phyloP scores from a whole-genome alignment of 108 stramenopile species.

The Nitzschia sp. region DNA sequence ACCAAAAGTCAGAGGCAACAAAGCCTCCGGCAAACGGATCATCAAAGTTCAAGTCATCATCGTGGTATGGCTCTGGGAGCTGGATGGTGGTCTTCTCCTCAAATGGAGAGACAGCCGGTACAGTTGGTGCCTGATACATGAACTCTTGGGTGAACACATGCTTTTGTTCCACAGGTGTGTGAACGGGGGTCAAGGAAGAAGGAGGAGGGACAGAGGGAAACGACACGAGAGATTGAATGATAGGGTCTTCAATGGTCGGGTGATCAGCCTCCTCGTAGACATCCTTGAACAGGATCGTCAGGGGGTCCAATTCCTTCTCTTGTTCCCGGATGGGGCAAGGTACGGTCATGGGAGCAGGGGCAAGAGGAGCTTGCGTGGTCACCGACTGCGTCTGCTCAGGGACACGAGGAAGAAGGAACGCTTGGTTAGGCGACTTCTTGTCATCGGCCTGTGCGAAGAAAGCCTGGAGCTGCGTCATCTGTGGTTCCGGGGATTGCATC shows the following conservation, averaged over 20 bases:
- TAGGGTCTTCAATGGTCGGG: neutral
- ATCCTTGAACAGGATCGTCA: neutral
- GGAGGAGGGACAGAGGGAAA: neutral
- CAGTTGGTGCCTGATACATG: neutral
- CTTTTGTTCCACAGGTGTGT: neutral
- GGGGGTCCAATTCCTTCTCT: constrained; percentile 2
- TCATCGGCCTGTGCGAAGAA: neutral
- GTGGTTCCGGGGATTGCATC: neutral
- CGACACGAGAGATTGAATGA: neutral
- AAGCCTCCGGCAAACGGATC: constrained; percentile 3
- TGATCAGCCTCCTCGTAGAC: neutral
- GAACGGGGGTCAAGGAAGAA: neutral
- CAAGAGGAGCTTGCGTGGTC: neutral
- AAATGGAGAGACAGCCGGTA: neutral
- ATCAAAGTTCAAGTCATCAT: neutral
- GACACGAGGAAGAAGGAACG: neutral
- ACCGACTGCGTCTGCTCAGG: neutral
- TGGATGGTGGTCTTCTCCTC: neutral
- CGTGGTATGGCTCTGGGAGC: neutral
- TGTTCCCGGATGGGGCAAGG: neutral
- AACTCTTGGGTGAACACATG: neutral
- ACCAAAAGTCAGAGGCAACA: neutral
- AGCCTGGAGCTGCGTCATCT: neutral
- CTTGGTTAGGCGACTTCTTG: neutral
- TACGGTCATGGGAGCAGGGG: neutral